Evolutionary conservation across 2,329 filamentous ascomycete species (phyloP).

Genomic region (Penicillium crustosum): DNA sequence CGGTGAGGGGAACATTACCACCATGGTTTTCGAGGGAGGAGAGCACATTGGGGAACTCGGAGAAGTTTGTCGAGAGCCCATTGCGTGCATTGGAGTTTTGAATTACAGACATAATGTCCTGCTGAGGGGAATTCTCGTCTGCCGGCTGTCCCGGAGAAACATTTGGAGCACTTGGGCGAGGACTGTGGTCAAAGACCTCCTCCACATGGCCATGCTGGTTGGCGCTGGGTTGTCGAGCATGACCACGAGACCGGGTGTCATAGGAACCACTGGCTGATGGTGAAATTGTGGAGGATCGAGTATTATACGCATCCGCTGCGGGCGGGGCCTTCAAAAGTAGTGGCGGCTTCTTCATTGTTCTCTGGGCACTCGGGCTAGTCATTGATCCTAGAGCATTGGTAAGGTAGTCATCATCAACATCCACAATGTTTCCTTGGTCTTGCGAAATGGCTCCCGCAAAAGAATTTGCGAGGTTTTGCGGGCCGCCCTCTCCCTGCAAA

Average conservation of each 20-base stretch:
- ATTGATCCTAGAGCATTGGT: conserved; percentile 39
- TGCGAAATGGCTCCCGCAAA: conserved; percentile 73
- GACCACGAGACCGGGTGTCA: conserved; percentile 31
- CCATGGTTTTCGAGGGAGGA: conserved; percentile 47
- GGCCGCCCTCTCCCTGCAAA: conserved; percentile 75
- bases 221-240: conserved; percentile 34
- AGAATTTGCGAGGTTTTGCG: conserved; percentile 78
- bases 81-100: conserved; percentile 49
- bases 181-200: conserved; percentile 46
- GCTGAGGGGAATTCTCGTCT: conserved; percentile 33
- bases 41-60: conserved; percentile 48
- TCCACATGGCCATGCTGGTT: conserved; percentile 41
- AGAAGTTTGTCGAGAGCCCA: conserved; percentile 37
- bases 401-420: conserved; percentile 56
- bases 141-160: conserved; percentile 21
- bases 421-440: conserved; percentile 61
- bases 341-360: conserved; percentile 48
- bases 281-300: conserved; percentile 40
- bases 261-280: conserved; percentile 36
- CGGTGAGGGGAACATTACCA: conserved; percentile 45
- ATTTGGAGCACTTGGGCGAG: conserved; percentile 25
- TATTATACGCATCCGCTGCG: conserved; percentile 18
- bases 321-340: conserved; percentile 50
- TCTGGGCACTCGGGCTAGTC: conserved; percentile 37
- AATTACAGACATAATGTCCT: conserved; percentile 52